These are phyloP conservation scores for Vigna angularis DNA, from an alignment of 306 rosid species.

Conservation along the genomic window DNA sequence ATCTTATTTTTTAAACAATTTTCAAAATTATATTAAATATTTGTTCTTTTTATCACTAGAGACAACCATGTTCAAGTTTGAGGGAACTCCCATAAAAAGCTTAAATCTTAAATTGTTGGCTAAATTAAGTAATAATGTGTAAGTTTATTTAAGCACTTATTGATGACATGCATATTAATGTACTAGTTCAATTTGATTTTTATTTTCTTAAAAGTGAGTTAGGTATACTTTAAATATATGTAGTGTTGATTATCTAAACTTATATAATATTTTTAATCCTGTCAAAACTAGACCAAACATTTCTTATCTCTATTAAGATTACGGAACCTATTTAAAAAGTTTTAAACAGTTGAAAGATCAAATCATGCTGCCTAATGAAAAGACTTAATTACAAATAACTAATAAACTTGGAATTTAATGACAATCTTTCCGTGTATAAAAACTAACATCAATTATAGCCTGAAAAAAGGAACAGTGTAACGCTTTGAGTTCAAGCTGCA, in stretches of 20 bases:
- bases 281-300: not conserved
- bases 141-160: not conserved
- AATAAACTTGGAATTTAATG: not conserved
- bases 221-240: not conserved
- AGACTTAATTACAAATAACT: not conserved
- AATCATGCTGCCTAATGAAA: not conserved
- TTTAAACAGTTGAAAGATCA: not conserved
- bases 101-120: not conserved
- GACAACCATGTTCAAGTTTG: not conserved
- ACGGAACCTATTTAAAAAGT: not conserved
- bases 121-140: too few species aligned
- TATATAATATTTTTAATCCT: not conserved
- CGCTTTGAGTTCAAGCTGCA: slow-evolving; percentile 38
- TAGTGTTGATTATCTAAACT: not conserved
- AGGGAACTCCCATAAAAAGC: too few species aligned
- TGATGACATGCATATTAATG: not conserved
- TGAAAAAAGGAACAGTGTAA: not conserved
- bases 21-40: too few species aligned
- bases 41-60: too few species aligned
- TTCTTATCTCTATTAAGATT: not conserved
- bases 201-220: not conserved
- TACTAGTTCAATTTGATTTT: not conserved
- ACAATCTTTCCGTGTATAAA: not conserved
- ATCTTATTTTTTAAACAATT: not conserved
- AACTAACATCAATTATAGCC: too few species aligned